Base-by-base conservation (phyloP, 2,329 filamentous ascomycete genomes). In the Paracamarosporium sp. region DNA sequence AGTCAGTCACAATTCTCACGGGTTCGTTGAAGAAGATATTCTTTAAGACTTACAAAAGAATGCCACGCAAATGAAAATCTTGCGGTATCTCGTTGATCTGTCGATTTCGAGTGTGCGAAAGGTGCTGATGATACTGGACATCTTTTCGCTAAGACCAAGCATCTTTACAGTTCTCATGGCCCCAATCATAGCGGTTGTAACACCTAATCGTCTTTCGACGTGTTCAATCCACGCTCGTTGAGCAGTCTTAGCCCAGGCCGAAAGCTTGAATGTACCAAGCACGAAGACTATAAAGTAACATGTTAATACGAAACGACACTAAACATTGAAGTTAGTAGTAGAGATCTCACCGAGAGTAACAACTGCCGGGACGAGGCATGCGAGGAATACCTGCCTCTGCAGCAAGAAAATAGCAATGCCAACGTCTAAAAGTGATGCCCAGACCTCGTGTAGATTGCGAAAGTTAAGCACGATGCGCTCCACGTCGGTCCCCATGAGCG, bases 401-500 rank as follows among this genome's bases (percentile, higher is more conserved):
- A 60, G 46, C 30, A 60, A 43, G 36, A 53, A 60, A 20, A 57
- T 51, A 30, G 57, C 57, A 51, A 60, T 57, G 44, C 9, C 27
- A 11, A 60, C 48, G n/a, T 57, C 50, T 13, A 60, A 28, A 24
- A 60, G 36, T 9, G 57, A 53, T 40, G 57, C 58, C 58, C 58
- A 61, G 45, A 57, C 44, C 31, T 61, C 58, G 25, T 61, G 58
- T 44, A 61, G 55, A 12, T n/a, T 51, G 24, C 17, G 38, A 45
- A 61, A 58, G 35, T 48, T 52, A 40, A 55, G 45, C 22, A 56
- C 50, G 33, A 61, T 56, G 33, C 56, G 55, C 41, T 61, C 59
- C 40, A 61, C 55, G 31, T 61, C 59, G 47, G 56, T 59, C 20
- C 56, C 48, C 56, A 61, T 61, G 20, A 61, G 47, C 15, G 56